Base-by-base conservation (phyloP, 2,329 filamentous ascomycete genomes). In the Penicillium paneum region DNA sequence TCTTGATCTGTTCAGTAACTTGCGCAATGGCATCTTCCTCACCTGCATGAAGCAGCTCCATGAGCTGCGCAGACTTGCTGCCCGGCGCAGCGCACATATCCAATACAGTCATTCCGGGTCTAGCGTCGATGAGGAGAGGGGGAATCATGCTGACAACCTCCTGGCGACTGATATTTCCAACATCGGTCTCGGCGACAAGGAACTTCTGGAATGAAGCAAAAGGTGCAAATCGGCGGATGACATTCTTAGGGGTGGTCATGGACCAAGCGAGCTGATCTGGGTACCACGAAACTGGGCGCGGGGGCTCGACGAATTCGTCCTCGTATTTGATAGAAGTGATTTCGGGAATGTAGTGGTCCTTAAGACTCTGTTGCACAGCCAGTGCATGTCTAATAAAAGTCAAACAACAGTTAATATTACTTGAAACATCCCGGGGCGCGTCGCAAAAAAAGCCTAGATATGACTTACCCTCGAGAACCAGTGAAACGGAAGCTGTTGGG, bases 71-170 rank as follows among this genome's bases (percentile, higher is more conserved):
- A 12, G 94, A 92, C 80, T 99, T 99, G 79, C 93, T 97, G 56
- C 94, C 94, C 1, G 94, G 94, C 0, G 94, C 94, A 56, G 94
- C 94, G 75, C 94, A 99, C 79, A 99, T 87, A 73, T 99, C 94
- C 64, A 99, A 78, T 10, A 97, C 92, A 1, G 88, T 89, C 87
- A 97, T 96, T 49, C 92, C 90, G 5, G 94, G 92, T 64, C 85
- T 85, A 47, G 97, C 81, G 67, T 97, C 92, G 80, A 99, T 89
- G 65, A 97, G 81, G 64, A 97, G 82, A 26, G 94, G 94, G 26
- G 94, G 94, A 59, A 99, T 97, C 94, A 99, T 99, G 78, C 91
- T 96, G 68, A 99, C 94, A 41, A 96, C 88, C 77, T 99, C 94
- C 75, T 99, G 94, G 67, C 94, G 86, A 75, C 90, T 96, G 67